Base-by-base conservation (phyloP, 192 early-diverging fungal species). In the Cetraspora pellucida region DNA sequence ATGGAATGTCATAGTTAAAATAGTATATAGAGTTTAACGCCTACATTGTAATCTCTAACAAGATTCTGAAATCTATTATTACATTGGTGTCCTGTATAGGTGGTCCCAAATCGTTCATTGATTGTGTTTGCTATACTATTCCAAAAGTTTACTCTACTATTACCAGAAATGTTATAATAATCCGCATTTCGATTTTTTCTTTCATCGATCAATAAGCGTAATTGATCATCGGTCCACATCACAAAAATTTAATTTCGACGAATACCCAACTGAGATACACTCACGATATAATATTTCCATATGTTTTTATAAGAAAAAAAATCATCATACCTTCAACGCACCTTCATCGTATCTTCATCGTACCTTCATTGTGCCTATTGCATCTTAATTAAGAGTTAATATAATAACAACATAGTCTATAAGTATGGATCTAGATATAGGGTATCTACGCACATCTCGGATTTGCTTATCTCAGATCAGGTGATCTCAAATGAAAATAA, bases 181-280 rank as follows among this genome's bases (percentile, higher is more conserved):
- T 57, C 23, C 23, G 19, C n/a, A 23, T 57, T 57, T 23, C 23
- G 23, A 23, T 57, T 9, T 57, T 57, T 57, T 19, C n/a, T 19
- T 4, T 57, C 23, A 57, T 57, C n/a, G 55, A 57, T 57, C 55
- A 57, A 57, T 23, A 57, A 19, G 19, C 55, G n/a, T 23, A 57
- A 23, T 57, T 57, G 55, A 23, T 57, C 55, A 23, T 57, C 55
- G 23, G 55, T 57, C n/a, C 55, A 57, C 55, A 57, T 57, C 23
- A 23, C 55, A 19, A 57, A 57, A 57, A 57, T 37, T 37, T 37
- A 37, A 37, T 37, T 37, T 37, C 31, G 31, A 37, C 31, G 31
- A 5, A 37, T 37, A 37, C 31, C 31, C 31, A 37, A 37, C 31
- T 37, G 31, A 37, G 31, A 37, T 37, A 37, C 31, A 37, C 31